Conservation (phyloP, 306 rosid genomes). For the Dalbergia oliveri region DNA sequence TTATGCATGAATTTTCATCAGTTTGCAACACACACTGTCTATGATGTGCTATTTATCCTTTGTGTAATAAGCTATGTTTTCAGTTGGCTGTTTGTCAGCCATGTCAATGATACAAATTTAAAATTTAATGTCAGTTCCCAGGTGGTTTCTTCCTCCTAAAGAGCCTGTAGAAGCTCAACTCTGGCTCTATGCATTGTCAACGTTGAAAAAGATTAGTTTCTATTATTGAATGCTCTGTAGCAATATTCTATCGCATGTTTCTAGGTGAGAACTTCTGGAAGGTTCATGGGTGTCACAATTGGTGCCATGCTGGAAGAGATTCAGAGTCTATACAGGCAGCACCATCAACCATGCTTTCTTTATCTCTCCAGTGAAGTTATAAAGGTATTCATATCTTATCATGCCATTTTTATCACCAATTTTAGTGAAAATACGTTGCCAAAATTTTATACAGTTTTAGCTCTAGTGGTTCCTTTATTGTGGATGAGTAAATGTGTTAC, state of each 20-base stretch:
- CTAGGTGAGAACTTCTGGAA: conserved; percentile 98
- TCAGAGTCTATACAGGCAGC: conserved; percentile 89
- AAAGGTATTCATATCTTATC: conserved; percentile 64
- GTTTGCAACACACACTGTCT: conserved; percentile 20
- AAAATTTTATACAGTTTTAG: conserved; percentile 12
- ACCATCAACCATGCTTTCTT: conserved; percentile 98
- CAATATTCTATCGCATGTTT: conserved; percentile 54
- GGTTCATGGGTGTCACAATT: conserved; percentile 94
- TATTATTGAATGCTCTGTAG: conserved; percentile 53
- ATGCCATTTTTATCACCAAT: conserved; percentile 6
- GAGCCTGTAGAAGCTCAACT: conserved; percentile 51
- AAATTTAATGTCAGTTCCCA: conserved; percentile 52
- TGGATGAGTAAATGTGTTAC: neutral
- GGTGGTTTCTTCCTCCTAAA: conserved; percentile 51
- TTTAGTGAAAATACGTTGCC: neutral
- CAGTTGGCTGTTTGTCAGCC: conserved; percentile 48
- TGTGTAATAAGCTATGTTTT: conserved; percentile 40
- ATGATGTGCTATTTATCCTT: conserved; percentile 17
- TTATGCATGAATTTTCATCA: conserved; percentile 13
- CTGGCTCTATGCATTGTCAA: conserved; percentile 51
- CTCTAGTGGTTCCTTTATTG: conserved; percentile 22
- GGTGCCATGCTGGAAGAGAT: conserved; percentile 99
- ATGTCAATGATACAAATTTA: conserved; percentile 46
- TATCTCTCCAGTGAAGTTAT: conserved; percentile 99
- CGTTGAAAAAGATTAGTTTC: conserved; percentile 50